Evolutionary conservation across 495 filamentous ascomycete genomes (phyloP), one percentile per base, ranked within the genome.

Genomic region (Terfezia claveryi): DNA sequence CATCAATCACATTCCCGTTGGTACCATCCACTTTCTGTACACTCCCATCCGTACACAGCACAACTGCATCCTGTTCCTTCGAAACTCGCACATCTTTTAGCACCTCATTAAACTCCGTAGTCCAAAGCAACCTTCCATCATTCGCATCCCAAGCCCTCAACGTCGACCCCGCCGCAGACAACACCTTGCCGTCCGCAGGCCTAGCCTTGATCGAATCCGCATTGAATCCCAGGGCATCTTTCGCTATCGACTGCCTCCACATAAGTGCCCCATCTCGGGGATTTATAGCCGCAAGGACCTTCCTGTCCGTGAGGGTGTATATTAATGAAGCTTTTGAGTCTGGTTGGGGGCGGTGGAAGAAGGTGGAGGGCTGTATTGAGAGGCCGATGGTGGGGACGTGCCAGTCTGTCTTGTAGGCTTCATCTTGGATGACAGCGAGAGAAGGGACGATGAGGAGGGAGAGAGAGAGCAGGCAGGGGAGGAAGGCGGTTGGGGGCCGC

Each of bases 321-420:
- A 99, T 74, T 36, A 96, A 72, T 32, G 83, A 88, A 16, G 89
- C 89, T 67, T 83, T 85, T 17, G 87, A 88, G 54, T 80, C 73
- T 16, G 77, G 68, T 55, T 80, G 75, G 11, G 91, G 92, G 57
- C 79, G 80, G 69, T 94, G 87, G 76, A 96, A 95, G 75, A 99
- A 94, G 52, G 87, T 94, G 38, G 85, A 84, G 49, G 82, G 76
- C 66, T 75, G 70, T 61, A 82, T 80, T 56, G 92, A 87, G 16
- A 81, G 66, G 59, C 91, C 91, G 61, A 96, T 71, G 41, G 96
- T 80, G 53, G 83, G 78, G 70, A 89, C 80, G 69, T 96, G 92
- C 73, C 83, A 96, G 70, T 99, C 91, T 66, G 87, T 76, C 64
- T 85, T 77, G 71, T 81, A 85, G 63, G 93, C 87, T 65, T 96